Evolutionary conservation across 2,329 filamentous ascomycete genomes (phyloP), one percentile per base, ranked within the genome.

Genomic region (Cladophialophora bantiana): DNA sequence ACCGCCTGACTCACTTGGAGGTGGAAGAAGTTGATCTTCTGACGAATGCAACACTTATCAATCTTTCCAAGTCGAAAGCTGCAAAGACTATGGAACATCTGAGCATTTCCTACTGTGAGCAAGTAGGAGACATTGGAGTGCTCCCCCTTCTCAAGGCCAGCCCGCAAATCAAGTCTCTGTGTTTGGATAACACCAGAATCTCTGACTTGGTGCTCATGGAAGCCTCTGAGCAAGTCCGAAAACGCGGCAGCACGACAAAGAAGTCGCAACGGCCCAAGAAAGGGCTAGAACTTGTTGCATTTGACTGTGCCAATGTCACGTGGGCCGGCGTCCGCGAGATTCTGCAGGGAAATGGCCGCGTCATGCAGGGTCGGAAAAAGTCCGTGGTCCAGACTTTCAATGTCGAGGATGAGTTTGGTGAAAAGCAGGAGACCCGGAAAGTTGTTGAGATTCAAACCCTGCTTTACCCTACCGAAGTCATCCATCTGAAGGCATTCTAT

Each of bases 121-220:
- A 86, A 63, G 79, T 99, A 1, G 89, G 93, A 31, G 95, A 98
- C 75, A 81, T 83, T 0, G 94, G 94, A 64, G 90, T 97, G 86
- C 83, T 97, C 0, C 91, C 91, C 0, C 82, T 97, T 2, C 83
- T 98, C 72, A 92, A 93, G 74, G 86, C 84, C 35, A 96, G 93
- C 77, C 84, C 85, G 0, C 84, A 81, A 13, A 84, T 98, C 13
- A 83, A 83, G 56, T 91, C 85, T 35, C 81, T 96, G 13, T 92
- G 96, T 60, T 89, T 98, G 84, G 95, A 99, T 81, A 98, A 98
- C 77, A 98, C 94, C 0, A 89, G 91, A 55, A 88, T 97, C 69
- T 94, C 92, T 15, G 93, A 98, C 74, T 85, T 97, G 1, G 89
- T 92, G 4, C 87, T 98, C 9, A 87, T 89, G 64, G 94, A 97